phyloP scores from a whole-genome alignment of 495 filamentous ascomycete species.

The Xylaria longipes region DNA sequence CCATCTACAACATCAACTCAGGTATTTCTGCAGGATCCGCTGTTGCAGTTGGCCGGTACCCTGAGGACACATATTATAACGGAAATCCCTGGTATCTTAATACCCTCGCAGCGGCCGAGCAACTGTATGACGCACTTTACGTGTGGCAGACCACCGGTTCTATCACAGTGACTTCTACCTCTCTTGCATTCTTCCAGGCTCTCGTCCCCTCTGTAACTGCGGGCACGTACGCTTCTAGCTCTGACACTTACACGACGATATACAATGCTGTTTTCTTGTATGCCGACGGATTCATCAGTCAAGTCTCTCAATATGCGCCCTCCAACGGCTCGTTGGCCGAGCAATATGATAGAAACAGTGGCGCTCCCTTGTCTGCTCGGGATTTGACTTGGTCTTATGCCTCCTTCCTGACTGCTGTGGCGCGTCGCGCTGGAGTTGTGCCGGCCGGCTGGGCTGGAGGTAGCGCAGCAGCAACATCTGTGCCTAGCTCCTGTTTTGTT shows the following conservation, averaged over 20 bases:
- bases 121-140: constrained; percentile 68
- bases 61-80: constrained; percentile 71
- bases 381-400: constrained; percentile 75
- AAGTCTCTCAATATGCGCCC: constrained; percentile 57
- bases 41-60: constrained; percentile 70
- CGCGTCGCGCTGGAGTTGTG: constrained; percentile 53
- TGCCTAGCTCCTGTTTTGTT: constrained; percentile 60
- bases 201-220: constrained; percentile 54
- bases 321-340: constrained; percentile 64
- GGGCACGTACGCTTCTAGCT: constrained; percentile 57
- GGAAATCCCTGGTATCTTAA: constrained; percentile 73
- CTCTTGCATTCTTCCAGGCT: constrained; percentile 64
- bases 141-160: constrained; percentile 62
- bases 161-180: constrained; percentile 59
- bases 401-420: constrained; percentile 65
- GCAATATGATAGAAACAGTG: constrained; percentile 62
- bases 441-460: constrained; percentile 61
- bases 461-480: constrained; percentile 45
- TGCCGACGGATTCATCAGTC: constrained; percentile 67
- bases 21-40: constrained; percentile 55
- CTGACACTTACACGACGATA: constrained; percentile 57
- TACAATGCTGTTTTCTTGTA: constrained; percentile 63
- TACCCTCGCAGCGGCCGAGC: constrained; percentile 69
- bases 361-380: constrained; percentile 60
- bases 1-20: constrained; percentile 64